Evolutionary conservation across 2,329 filamentous ascomycete species (phyloP), one percentile per base, ranked within the genome.

Genomic region (Beauveria australis): DNA sequence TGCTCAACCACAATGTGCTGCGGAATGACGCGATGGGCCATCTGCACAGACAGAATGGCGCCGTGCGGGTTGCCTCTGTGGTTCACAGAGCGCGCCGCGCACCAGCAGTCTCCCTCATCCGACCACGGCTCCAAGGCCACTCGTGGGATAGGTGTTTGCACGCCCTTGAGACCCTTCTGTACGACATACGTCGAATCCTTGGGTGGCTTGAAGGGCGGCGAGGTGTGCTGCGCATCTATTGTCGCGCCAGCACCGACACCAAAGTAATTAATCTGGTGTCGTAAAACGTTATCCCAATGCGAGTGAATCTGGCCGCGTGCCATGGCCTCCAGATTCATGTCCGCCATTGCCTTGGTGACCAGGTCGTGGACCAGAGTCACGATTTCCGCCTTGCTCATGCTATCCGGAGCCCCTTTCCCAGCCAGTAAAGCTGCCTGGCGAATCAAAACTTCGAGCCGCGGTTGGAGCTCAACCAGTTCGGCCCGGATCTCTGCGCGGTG

Each of bases 21-120:
- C 0, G 89, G 88, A 33, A 87, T 78, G 60, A 92, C 79, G 6
- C 74, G 71, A 40, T 80, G 72, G 40, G 81, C 78, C 19, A 87
- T 79, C 46, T 84, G 73, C 19, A 95, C 82, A 9, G 82, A 83
- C 18, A 97, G 76, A 58, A 85, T 82, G 2, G 86, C 84, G 43
- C 85, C 83, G 53, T 81, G 79, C 8, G 79, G 78, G 18, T 71
- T 69, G 12, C 73, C 73, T 18, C 75, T 74, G 16, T 71, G 71
- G 53, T 79, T 74, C 12, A 69, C 64, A 0, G 75, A 74, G 3
- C 68, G 69, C 0, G 77, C 80, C 5, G 88, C 86, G 72, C 93
- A 97, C 89, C 91, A 97, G 73, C 91, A 95, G 63, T 97, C 89
- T 22, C 89, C 90, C 40, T 88, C 81, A 53, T 96, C 89, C 10